Base-by-base conservation (phyloP, 805 yeast genomes). In the Ascoidea tarda region DNA sequence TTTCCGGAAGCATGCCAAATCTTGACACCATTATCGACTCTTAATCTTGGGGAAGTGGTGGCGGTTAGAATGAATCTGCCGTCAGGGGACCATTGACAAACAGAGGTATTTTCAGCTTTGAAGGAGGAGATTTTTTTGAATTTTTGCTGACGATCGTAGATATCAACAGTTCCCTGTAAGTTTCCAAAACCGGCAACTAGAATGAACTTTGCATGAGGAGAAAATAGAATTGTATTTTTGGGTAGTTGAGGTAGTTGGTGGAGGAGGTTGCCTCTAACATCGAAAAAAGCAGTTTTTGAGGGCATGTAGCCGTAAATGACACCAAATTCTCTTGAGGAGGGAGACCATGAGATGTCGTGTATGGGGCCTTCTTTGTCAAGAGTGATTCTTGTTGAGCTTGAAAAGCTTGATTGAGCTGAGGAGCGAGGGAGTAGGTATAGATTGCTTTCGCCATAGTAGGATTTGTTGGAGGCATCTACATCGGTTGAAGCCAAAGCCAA, bases 281-380 rank as follows among this genome's bases (percentile, higher is more conserved):
- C 98, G 63, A 91, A 93, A 62, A 93, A 88, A 8, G 96, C 81
- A 32, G 97, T 90, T 62, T 85, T 84, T 33, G 96, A 87, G 2
- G 99, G 99, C 98, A 93, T 93, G 70, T 79, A 90, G 38, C 99
- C 99, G 64, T 90, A 90, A 53, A 87, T 88, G 48, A 93, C 99
- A 55, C 96, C 98, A 72, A 93, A 95, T 70, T 93, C 98, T 60
- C 96, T 78, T 16, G 96, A 87, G 51, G 89, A 81, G 54, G 98
- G 96, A 32, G 96, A 85, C 99, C 99, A 93, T 28, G 93, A 82
- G 56, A 91, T 87, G 67, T 93, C 99, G 70, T 93, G 97, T 60
- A 93, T 89, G 48, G 99, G 98, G 38, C 98, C 98, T 63, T 89
- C 96, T 61, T 87, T 83, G 57, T 87, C 88, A 61, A 93, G 78